These are phyloP conservation scores for Coriaria nepalensis DNA, from an alignment of 306 rosid genomes.

Conservation along the genomic window DNA sequence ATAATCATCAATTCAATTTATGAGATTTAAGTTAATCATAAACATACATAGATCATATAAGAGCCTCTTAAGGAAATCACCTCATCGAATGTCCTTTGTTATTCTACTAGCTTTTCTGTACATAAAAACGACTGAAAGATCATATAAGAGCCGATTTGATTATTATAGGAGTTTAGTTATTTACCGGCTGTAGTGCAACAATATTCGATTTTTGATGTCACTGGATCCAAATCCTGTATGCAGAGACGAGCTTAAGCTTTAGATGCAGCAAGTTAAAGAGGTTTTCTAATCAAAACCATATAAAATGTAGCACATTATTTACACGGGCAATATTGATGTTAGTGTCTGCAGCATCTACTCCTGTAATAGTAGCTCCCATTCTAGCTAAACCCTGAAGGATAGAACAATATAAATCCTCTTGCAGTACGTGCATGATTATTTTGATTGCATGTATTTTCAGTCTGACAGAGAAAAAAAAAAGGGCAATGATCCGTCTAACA, in stretches of 20 bases:
- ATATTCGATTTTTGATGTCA: constrained; percentile 60
- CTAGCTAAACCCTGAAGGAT: constrained; percentile 71
- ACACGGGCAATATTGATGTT: constrained; percentile 76
- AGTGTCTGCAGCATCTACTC: constrained; percentile 79
- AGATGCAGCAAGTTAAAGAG: too few species aligned
- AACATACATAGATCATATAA: too few species aligned
- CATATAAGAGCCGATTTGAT: too few species aligned
- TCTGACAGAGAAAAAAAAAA: not conserved
- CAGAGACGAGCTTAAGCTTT: not conserved
- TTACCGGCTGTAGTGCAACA: constrained; percentile 89
- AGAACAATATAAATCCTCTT: not conserved
- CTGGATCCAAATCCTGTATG: constrained; percentile 65
- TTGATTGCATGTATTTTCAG: too few species aligned
- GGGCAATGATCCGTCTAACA: too few species aligned
- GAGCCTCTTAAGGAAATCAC: constrained; percentile 66
- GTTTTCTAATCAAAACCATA: constrained; percentile 9
- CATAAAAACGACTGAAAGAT: too few species aligned
- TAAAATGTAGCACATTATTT: constrained; percentile 26
- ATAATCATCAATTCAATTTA: too few species aligned
- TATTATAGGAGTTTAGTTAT: too few species aligned
- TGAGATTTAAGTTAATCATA: too few species aligned
- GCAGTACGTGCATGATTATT: too few species aligned
- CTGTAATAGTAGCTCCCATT: constrained; percentile 83
- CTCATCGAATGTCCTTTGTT: constrained; percentile 67
- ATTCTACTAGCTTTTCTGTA: constrained; percentile 78